Conservation (phyloP, 2,329 filamentous ascomycete genomes). For the Cercospora janseana region DNA sequence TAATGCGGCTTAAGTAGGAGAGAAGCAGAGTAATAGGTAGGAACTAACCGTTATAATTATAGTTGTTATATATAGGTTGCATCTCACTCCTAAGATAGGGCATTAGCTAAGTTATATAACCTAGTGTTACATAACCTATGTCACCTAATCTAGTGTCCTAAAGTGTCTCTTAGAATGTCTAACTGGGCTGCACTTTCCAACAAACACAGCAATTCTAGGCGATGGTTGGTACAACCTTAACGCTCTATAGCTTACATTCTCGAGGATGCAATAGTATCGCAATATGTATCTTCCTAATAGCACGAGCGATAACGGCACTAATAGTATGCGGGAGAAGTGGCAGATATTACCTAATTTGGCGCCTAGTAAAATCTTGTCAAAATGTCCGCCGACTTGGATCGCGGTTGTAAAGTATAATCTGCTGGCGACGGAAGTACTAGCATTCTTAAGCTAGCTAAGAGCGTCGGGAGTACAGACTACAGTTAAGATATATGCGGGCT, state of each 20-base stretch:
- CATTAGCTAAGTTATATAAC: too few relatives aligned
- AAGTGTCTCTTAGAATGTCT: too few relatives aligned
- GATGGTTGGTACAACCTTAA: slow-evolving; percentile 26
- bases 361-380: slow-evolving; percentile 22
- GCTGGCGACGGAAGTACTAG: slow-evolving; percentile 23
- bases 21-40: too few relatives aligned
- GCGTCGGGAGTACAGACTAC: slow-evolving; percentile 17
- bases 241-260: slow-evolving; percentile 24
- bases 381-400: slow-evolving; percentile 24
- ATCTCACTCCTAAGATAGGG: too few relatives aligned
- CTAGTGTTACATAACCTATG: too few relatives aligned
- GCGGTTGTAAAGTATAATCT: slow-evolving; percentile 25
- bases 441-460: slow-evolving; percentile 21
- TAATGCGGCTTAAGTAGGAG: too few relatives aligned
- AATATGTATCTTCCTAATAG: slow-evolving; percentile 23
- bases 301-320: slow-evolving; percentile 3
- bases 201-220: slow-evolving; percentile 22
- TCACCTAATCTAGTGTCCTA: too few relatives aligned
- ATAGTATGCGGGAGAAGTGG: slow-evolving; percentile 21
- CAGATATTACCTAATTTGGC: slow-evolving; percentile 25
- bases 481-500: slow-evolving; percentile 24
- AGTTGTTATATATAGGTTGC: too few relatives aligned
- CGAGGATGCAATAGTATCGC: slow-evolving; percentile 24
- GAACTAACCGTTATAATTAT: too few relatives aligned
- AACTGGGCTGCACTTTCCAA: too few relatives aligned